Base-by-base conservation (phyloP, 257 asterid genomes). In the Paraleonurus japonicus region DNA sequence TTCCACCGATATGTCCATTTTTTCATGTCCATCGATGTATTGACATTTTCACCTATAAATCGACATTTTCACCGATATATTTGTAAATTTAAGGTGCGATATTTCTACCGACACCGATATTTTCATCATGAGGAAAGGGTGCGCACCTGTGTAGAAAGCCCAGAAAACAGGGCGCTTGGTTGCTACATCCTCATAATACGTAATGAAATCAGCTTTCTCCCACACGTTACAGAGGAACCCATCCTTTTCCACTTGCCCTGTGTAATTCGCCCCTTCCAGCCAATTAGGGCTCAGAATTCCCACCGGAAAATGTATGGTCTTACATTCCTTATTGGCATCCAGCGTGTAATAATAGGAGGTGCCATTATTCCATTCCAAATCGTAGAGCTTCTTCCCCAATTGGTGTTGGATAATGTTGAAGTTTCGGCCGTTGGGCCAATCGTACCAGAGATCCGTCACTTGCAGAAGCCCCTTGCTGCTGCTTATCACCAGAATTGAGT, bases 211-310 rank as follows among this genome's bases (percentile, higher is more conserved):
- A 5, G 72, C 94, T 57, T 90, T 90, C 37, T 83, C 84, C 97
- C 96, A 88, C n/a, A 84, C 89, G 79, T 90, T 85, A 53, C 97
- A 90, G 2, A 86, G 79, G 27, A 90, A 90, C 0, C 96, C 97
- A 54, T 90, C 96, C 75, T 53, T 75, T 30, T 48, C 50, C 57
- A 67, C 80, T 78, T 73, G 90, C 5, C 97, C 95, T 16, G 77
- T 39, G 77, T 81, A 90, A 0, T 30, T 84, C 3, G 89, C 96
- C 19, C 83, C 96, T 5, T 78, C 78, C 5, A 88, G 89, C 81
- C 86, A 88, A 76, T 82, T 74, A 0, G 97, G 97, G 10, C 91
- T 37, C 39, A 91, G 86, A 61, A 91, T 87, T 39, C 96, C 96
- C 67, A 86, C 91, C 0, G 79, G 64, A 9, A 85, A 83, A 47